These are phyloP conservation scores for Centrapalus pauciflorus DNA, from an alignment of 129 eudicot species.

Conservation along the genomic window DNA sequence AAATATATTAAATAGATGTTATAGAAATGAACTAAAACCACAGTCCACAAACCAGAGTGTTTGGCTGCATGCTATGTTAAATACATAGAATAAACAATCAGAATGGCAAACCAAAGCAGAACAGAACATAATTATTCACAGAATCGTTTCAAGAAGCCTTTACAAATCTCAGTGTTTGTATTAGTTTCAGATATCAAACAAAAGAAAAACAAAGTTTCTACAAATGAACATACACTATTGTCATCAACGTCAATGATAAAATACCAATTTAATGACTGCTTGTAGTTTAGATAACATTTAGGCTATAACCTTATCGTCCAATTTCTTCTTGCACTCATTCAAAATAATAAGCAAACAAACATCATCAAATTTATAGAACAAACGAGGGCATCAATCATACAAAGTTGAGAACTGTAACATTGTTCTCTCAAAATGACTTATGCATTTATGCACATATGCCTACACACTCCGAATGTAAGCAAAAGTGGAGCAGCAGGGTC, in stretches of 20 bases:
- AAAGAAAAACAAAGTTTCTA: background rate
- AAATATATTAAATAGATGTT: constrained; percentile 7
- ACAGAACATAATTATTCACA: background rate
- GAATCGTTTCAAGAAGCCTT: background rate
- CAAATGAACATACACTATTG: background rate
- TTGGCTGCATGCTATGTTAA: background rate
- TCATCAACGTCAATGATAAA: background rate
- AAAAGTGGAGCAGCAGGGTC: background rate
- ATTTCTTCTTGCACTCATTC: background rate
- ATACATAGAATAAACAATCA: background rate
- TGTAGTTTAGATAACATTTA: background rate
- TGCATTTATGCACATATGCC: too few relatives aligned
- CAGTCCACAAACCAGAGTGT: background rate
- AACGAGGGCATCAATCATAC: background rate
- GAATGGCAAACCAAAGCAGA: background rate
- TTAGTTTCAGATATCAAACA: background rate
- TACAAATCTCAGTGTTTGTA: background rate
- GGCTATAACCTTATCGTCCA: background rate
- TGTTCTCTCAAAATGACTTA: background rate
- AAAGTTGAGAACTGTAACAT: background rate
- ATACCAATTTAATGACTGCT: background rate
- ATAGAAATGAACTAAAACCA: constrained; percentile 1
- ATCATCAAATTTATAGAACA: background rate
- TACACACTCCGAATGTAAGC: background rate
- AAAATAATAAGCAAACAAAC: background rate